These are phyloP conservation scores for Kodamaea hsintzibuensis DNA, from an alignment of 805 yeast genomes.

Conservation along the genomic window DNA sequence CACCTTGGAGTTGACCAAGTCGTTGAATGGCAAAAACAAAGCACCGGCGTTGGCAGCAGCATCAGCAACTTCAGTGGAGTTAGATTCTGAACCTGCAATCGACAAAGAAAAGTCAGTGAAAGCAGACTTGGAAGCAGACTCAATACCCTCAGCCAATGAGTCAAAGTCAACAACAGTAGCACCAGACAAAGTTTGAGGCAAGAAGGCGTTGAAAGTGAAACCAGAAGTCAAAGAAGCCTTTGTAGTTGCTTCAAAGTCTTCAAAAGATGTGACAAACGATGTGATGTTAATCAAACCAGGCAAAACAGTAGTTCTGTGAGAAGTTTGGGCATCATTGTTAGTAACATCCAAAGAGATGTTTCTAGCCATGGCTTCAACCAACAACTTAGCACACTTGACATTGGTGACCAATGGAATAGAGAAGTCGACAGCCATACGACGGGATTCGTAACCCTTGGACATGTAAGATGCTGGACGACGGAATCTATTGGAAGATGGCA, in stretches of 20 bases:
- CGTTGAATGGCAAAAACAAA: constrained; percentile 78
- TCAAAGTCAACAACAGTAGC: constrained; percentile 63
- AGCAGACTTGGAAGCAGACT: constrained; percentile 56
- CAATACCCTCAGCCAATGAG: constrained; percentile 65
- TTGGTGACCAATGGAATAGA: constrained; percentile 97
- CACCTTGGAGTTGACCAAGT: constrained; percentile 65
- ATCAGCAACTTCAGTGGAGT: constrained; percentile 60
- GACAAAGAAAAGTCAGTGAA: constrained; percentile 82
- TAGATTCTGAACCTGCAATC: constrained; percentile 77
- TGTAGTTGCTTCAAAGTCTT: constrained; percentile 68
- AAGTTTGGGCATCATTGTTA: constrained; percentile 84
- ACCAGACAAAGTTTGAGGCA: constrained; percentile 70
- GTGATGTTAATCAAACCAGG: constrained; percentile 89
- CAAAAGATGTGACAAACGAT: constrained; percentile 71
- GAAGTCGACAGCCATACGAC: constrained; percentile 99
- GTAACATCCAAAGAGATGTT: constrained; percentile 65
- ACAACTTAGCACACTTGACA: constrained; percentile 93
- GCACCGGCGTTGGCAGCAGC: constrained; percentile 72
- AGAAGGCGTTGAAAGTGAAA: constrained; percentile 79
- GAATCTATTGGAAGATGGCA: constrained; percentile 96
- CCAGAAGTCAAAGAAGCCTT: constrained; percentile 79
- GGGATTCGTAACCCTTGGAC: constrained; percentile 95
- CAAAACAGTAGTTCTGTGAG: constrained; percentile 75
- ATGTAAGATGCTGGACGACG: constrained; percentile 98
- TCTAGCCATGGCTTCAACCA: constrained; percentile 91